A percentile compares a stretch with the other conserved stretches of the same genome.
These are phyloP conservation scores for Cyclanthera cordifolia DNA, from an alignment of 306 rosid genomes.

Conservation along the genomic window DNA sequence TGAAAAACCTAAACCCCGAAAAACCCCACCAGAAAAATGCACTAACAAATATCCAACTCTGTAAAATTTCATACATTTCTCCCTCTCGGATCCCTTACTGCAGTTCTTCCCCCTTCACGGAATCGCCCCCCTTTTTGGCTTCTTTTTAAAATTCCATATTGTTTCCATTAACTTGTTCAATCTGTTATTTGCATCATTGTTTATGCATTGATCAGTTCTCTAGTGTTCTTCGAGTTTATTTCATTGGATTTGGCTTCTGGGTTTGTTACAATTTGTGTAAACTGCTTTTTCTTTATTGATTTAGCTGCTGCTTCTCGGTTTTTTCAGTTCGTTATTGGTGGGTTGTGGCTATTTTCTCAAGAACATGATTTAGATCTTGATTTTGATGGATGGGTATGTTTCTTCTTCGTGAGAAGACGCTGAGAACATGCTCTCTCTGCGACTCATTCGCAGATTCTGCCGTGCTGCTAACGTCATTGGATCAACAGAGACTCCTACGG, in stretches of 20 bases:
- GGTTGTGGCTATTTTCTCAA: conserved; percentile 3
- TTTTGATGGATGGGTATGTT: conserved; percentile 34
- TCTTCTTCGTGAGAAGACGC: conserved; percentile 19
- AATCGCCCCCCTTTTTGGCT: neutral
- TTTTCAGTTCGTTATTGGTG: neutral
- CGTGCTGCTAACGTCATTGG: conserved; percentile 21
- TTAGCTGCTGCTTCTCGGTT: neutral
- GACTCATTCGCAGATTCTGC: conserved; percentile 51
- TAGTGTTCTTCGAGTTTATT: neutral
- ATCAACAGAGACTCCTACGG: conserved; percentile 11
- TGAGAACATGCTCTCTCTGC: conserved; percentile 66
- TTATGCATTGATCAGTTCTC: neutral
- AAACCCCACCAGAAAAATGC: neutral
- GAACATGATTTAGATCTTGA: conserved; percentile 13
- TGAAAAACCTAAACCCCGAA: conserved; percentile 11
- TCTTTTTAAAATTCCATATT: neutral
- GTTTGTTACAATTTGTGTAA: conserved; percentile 1
- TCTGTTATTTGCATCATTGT: neutral
- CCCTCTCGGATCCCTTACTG: neutral
- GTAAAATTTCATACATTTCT: neutral
- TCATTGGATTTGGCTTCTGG: conserved; percentile 2
- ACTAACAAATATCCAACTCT: neutral
- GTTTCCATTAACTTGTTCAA: neutral
- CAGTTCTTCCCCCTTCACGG: neutral
- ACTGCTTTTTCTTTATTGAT: neutral